Conservation (phyloP, 2,329 filamentous ascomycete genomes). For the Aspergillus sp. region DNA sequence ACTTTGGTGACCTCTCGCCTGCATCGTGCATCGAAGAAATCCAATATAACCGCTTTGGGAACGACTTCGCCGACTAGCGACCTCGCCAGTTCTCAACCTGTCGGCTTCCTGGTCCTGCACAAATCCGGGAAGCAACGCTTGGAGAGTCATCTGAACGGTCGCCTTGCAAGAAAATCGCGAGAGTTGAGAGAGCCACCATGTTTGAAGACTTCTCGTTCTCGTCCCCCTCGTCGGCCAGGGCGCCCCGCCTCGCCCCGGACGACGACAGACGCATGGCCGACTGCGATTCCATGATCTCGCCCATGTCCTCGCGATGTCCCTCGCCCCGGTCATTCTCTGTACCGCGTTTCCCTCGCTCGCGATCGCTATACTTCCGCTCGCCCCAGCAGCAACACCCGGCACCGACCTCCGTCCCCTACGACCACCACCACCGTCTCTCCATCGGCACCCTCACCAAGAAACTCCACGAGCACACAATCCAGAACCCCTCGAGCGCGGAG, state of each 20-base stretch:
- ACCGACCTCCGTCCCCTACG: constrained; percentile 42
- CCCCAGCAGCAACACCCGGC: constrained; percentile 25
- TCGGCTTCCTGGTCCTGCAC: neutral
- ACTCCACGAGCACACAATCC: constrained; percentile 41
- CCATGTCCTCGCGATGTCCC: constrained; percentile 43
- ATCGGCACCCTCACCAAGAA: constrained; percentile 42
- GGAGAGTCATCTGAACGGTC: neutral
- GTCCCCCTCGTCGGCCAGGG: constrained; percentile 33
- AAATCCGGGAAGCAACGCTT: neutral
- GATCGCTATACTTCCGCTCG: constrained; percentile 35
- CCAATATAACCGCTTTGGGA: constrained; percentile 12
- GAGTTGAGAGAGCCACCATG: constrained; percentile 24
- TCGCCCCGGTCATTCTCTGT: constrained; percentile 36
- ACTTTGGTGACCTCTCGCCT: neutral
- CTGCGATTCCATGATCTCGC: constrained; percentile 41
- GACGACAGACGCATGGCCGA: constrained; percentile 38
- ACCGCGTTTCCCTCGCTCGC: constrained; percentile 33
- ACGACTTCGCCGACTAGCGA: neutral
- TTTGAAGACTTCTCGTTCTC: constrained; percentile 46
- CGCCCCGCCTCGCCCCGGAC: constrained; percentile 29
- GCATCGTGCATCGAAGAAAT: neutral
- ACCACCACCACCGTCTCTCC: constrained; percentile 39
- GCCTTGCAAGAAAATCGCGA: neutral
- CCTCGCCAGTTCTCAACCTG: neutral
- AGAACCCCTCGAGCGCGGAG: constrained; percentile 24